These are phyloP conservation scores for Exophiala calicioides DNA, from an alignment of 2,329 filamentous ascomycete species.

Conservation along the genomic window DNA sequence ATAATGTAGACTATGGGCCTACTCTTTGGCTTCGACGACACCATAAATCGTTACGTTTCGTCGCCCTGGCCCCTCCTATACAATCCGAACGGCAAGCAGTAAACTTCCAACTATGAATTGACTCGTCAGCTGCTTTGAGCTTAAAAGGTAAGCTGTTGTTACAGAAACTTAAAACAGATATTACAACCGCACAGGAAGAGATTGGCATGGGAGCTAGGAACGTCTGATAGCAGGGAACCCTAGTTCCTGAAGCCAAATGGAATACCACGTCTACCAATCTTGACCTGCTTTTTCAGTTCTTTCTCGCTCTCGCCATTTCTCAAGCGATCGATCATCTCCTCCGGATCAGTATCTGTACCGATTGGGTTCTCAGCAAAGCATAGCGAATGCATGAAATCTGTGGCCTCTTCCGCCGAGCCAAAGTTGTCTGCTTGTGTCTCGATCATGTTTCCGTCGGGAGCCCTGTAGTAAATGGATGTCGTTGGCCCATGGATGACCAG, in stretches of 20 bases:
- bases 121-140: too few relatives aligned
- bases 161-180: too few relatives aligned
- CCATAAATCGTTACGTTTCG: too few relatives aligned
- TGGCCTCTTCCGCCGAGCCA: not conserved
- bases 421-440: slow-evolving; percentile 52
- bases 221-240: too few relatives aligned
- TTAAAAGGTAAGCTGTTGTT: too few relatives aligned
- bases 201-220: too few relatives aligned
- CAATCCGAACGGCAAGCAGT: too few relatives aligned
- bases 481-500: slow-evolving; percentile 52
- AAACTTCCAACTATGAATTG: too few relatives aligned
- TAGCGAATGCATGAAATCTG: slow-evolving; percentile 1
- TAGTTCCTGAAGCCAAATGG: not conserved
- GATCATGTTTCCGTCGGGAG: slow-evolving; percentile 53
- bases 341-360: slow-evolving; percentile 6
- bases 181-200: too few relatives aligned
- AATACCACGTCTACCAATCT: slow-evolving; percentile 1
- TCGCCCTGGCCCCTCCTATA: too few relatives aligned
- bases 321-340: slow-evolving; percentile 3
- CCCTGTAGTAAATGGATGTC: slow-evolving; percentile 50
- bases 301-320: not conserved
- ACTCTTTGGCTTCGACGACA: too few relatives aligned
- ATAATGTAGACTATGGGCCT: not conserved
- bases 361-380: slow-evolving; percentile 6
- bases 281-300: not conserved